A percentile compares a stretch with the other conserved stretches of the same genome.
Evolutionary conservation across 768 basidiomycete genomes (phyloP).

Genomic region (Kwoniella sp.): DNA sequence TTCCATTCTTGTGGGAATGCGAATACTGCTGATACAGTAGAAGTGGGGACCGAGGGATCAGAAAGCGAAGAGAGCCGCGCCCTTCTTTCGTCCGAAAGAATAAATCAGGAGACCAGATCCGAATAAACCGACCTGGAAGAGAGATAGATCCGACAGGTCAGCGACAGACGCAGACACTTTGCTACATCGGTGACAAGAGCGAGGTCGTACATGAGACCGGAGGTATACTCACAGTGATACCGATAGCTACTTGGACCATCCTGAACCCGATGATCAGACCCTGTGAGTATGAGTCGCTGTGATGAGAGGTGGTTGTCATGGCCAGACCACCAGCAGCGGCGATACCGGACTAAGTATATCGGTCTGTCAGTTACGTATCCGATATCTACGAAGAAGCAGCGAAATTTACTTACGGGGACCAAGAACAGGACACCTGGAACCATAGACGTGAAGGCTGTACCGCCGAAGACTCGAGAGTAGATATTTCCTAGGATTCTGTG

Average conservation of each 20-base stretch:
- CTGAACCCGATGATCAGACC: constrained; percentile 82
- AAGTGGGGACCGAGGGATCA: constrained; percentile 2
- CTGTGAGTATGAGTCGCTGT: constrained; percentile 61
- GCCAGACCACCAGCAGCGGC: constrained; percentile 84
- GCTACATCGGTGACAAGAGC: too few species aligned
- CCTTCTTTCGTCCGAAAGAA: constrained; percentile 80
- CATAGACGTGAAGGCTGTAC: constrained; percentile 76
- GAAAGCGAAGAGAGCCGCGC: constrained; percentile 73
- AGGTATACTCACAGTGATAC: constrained; percentile 72
- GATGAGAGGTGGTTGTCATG: constrained; percentile 43
- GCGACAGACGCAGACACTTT: too few species aligned
- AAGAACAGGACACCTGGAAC: constrained; percentile 80
- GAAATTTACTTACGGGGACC: constrained; percentile 77
- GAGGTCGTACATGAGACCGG: too few species aligned
- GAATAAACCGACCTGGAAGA: constrained; percentile 66
- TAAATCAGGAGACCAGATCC: constrained; percentile 86
- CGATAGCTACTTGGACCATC: constrained; percentile 84
- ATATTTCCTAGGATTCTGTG: constrained; percentile 67
- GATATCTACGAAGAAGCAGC: background rate
- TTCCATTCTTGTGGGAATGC: too few species aligned
- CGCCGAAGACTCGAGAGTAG: constrained; percentile 69
- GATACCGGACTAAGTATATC: constrained; percentile 60
- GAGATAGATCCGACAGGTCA: too few species aligned
- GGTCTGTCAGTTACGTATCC: background rate
- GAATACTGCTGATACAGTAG: background rate